Percentiles rank a stretch among this genome's conserved stretches.
Conservation (phyloP, 2,329 filamentous ascomycete species). For the Tetracladium maxilliforme region DNA sequence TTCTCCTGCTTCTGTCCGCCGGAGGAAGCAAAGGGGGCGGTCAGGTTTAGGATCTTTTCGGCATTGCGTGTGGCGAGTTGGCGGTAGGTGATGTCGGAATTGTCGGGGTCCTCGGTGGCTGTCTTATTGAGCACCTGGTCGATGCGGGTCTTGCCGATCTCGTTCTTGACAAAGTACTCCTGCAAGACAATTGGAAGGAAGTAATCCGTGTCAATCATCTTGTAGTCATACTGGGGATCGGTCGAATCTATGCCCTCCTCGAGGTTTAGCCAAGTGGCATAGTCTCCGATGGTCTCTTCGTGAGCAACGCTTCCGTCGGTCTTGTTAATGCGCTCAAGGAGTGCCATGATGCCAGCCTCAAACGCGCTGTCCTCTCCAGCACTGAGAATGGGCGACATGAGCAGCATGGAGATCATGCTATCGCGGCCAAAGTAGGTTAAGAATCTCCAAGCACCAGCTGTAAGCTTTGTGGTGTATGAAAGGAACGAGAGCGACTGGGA, state of each 20-base stretch:
- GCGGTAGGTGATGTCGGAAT: constrained; percentile 34
- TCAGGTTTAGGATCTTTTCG: constrained; percentile 40
- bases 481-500: constrained; percentile 43
- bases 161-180: constrained; percentile 37
- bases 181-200: constrained; percentile 42
- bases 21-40: constrained; percentile 32
- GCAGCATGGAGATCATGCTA: constrained; percentile 43
- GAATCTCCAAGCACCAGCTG: constrained; percentile 52
- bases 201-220: constrained; percentile 50
- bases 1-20: constrained; percentile 33
- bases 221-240: constrained; percentile 38
- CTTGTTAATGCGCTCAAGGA: constrained; percentile 43
- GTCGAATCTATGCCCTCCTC: constrained; percentile 35
- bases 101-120: constrained; percentile 32
- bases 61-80: constrained; percentile 35
- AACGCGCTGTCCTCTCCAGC: constrained; percentile 36
- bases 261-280: constrained; percentile 42
- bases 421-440: constrained; percentile 54
- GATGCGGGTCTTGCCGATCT: constrained; percentile 9
- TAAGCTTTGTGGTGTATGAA: constrained; percentile 45
- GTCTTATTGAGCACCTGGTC: constrained; percentile 17
- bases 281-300: constrained; percentile 51
- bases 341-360: constrained; percentile 45
- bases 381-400: constrained; percentile 42
- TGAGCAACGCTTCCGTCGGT: constrained; percentile 47